Evolutionary conservation across 768 basidiomycete species (phyloP).

Genomic region (Lentinula edodes): DNA sequence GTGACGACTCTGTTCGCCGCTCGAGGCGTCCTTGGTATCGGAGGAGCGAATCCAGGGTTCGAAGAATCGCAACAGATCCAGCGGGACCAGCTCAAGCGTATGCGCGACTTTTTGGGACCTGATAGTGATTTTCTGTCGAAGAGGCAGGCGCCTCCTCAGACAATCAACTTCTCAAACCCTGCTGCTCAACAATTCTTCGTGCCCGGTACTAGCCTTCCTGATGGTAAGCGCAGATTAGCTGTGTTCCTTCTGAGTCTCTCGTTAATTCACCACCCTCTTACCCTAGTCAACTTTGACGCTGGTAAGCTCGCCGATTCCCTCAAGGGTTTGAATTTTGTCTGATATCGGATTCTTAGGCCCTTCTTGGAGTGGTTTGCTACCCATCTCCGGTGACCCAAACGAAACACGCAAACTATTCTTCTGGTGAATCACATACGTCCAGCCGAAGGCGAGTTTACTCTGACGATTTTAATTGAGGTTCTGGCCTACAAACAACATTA

Average conservation of each 20-base stretch:
- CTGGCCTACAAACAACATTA: conserved; percentile 60
- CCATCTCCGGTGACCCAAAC: conserved; percentile 49
- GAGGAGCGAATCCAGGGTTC: conserved; percentile 31
- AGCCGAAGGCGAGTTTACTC: conserved; percentile 13
- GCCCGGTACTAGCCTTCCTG: conserved; percentile 40
- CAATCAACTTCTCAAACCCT: conserved; percentile 60
- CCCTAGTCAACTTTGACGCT: conserved; percentile 54
- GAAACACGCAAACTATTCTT: conserved; percentile 60
- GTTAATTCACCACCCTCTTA: background rate
- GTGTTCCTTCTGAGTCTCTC: conserved; percentile 13
- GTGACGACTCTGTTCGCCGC: background rate
- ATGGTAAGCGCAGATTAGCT: conserved; percentile 21
- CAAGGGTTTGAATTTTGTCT: conserved; percentile 13
- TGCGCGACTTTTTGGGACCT: conserved; percentile 33
- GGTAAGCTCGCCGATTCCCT: conserved; percentile 43
- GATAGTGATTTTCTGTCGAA: conserved; percentile 23
- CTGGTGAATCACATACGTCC: conserved; percentile 20
- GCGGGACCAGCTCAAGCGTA: conserved; percentile 35
- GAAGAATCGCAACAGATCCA: conserved; percentile 40
- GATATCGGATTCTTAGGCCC: conserved; percentile 33
- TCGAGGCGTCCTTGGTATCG: conserved; percentile 16
- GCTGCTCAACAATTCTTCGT: conserved; percentile 46
- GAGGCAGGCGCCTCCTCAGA: conserved; percentile 20
- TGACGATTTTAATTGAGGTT: conserved; percentile 49
- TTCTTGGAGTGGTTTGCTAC: conserved; percentile 63